These are phyloP conservation scores for Neurospora sp. DNA, from an alignment of 495 filamentous ascomycete species.

Conservation along the genomic window DNA sequence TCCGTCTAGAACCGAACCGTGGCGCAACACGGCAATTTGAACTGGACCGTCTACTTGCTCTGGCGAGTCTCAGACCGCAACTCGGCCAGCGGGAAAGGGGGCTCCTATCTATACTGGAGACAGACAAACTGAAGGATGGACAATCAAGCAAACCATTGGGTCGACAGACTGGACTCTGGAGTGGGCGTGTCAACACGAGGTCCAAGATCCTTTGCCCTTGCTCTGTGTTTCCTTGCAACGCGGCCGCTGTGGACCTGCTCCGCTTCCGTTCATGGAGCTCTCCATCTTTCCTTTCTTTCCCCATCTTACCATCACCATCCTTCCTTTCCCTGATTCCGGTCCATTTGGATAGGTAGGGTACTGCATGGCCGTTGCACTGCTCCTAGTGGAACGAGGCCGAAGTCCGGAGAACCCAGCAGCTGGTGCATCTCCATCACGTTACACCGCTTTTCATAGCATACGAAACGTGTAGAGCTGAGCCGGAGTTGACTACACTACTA, in stretches of 20 bases:
- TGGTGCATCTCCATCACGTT: not conserved
- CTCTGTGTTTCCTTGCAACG: not conserved
- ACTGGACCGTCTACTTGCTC: not conserved
- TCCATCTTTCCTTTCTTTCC: not conserved
- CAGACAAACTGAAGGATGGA: not conserved
- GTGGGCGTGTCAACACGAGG: not conserved
- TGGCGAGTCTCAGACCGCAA: not conserved
- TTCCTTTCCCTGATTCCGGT: not conserved
- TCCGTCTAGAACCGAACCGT: not conserved
- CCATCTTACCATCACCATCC: not conserved
- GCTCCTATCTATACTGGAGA: not conserved
- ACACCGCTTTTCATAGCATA: not conserved
- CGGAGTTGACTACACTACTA: not conserved
- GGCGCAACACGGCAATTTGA: not conserved
- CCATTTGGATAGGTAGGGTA: not conserved
- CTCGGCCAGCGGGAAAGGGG: not conserved
- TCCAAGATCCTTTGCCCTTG: not conserved
- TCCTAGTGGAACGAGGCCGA: not conserved
- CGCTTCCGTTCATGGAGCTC: not conserved
- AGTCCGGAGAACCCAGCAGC: not conserved
- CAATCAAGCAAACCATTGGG: not conserved
- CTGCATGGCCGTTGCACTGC: not conserved
- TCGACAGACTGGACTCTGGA: not conserved
- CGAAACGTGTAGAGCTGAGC: not conserved
- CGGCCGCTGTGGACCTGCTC: not conserved